phyloP scores from a whole-genome alignment of 2,329 filamentous ascomycete species.

The Neodidymelliopsis sp. region DNA sequence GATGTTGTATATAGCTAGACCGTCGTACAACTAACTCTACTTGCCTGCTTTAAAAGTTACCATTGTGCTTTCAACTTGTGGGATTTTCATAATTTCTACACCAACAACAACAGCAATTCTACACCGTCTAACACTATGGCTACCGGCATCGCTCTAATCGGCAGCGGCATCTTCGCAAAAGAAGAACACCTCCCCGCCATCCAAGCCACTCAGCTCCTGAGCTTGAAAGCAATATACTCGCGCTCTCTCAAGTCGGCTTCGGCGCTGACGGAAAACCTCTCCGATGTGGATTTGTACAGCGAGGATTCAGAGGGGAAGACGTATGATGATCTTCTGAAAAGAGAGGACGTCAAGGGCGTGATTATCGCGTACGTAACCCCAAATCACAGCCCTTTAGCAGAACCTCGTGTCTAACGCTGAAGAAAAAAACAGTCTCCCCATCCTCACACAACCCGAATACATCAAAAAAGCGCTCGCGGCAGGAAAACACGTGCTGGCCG shows the following conservation, averaged over 20 bases:
- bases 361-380: slow-evolving; percentile 59
- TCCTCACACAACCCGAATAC: slow-evolving; percentile 65
- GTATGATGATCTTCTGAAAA: slow-evolving; percentile 61
- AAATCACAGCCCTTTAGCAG: not conserved
- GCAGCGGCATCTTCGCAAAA: slow-evolving; percentile 68
- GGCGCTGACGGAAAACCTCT: slow-evolving; percentile 45
- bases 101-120: no score
- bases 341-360: slow-evolving; percentile 63
- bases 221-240: slow-evolving; percentile 72
- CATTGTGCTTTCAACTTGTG: no score
- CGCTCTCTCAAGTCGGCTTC: slow-evolving; percentile 67
- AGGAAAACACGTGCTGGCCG: slow-evolving; percentile 73
- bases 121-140: slow-evolving; percentile 22
- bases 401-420: no score
- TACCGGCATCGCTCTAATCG: slow-evolving; percentile 68
- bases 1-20: no score
- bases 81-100: no score
- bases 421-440: slow-evolving; percentile 65
- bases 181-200: slow-evolving; percentile 70
- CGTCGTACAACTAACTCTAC: no score
- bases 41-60: no score
- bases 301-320: slow-evolving; percentile 59
- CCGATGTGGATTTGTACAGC: slow-evolving; percentile 63
- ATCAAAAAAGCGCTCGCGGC: slow-evolving; percentile 67
- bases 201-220: slow-evolving; percentile 58